These are phyloP conservation scores for Magnolia officinalis DNA, from an alignment of 164 flowering plant genomes.

Conservation along the genomic window DNA sequence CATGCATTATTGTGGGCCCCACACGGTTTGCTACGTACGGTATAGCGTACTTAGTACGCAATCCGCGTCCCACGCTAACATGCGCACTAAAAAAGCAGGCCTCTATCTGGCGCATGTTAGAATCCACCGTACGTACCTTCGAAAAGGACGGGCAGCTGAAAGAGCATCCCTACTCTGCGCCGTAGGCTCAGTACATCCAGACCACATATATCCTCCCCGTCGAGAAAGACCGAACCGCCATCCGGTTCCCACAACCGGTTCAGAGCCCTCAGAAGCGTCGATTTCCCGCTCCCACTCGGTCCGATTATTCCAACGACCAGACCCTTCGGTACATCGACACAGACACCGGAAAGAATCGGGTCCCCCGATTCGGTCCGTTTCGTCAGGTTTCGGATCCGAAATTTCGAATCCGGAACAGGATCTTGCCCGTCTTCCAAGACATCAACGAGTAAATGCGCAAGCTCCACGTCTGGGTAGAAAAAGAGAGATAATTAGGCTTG, in stretches of 20 bases:
- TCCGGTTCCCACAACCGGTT: constrained; percentile 37
- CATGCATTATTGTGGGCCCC: too few relatives aligned
- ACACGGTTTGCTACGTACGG: too few relatives aligned
- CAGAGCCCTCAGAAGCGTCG: constrained; percentile 30
- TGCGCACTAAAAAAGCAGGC: too few relatives aligned
- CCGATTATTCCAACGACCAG: constrained; percentile 30
- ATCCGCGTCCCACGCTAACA: too few relatives aligned
- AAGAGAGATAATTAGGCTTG: too few relatives aligned
- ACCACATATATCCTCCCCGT: constrained; percentile 24
- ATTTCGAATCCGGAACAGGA: constrained; percentile 8
- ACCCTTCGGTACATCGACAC: constrained; percentile 24
- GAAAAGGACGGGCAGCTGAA: constrained; percentile 34
- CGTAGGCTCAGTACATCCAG: constrained; percentile 25
- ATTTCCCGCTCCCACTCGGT: constrained; percentile 38
- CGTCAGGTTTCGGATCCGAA: constrained; percentile 18
- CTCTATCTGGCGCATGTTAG: too few relatives aligned
- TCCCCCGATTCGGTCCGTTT: constrained; percentile 10
- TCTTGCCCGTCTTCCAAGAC: too few relatives aligned
- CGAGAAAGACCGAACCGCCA: constrained; percentile 20
- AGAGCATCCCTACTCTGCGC: constrained; percentile 36
- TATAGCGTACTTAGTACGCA: too few relatives aligned
- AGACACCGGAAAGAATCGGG: constrained; percentile 17
- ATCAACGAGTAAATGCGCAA: too few relatives aligned
- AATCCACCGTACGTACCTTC: constrained; percentile 18
- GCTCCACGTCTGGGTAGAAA: too few relatives aligned